Conservation (phyloP, 2,329 filamentous ascomycete genomes). For the Simplicillium sp. region DNA sequence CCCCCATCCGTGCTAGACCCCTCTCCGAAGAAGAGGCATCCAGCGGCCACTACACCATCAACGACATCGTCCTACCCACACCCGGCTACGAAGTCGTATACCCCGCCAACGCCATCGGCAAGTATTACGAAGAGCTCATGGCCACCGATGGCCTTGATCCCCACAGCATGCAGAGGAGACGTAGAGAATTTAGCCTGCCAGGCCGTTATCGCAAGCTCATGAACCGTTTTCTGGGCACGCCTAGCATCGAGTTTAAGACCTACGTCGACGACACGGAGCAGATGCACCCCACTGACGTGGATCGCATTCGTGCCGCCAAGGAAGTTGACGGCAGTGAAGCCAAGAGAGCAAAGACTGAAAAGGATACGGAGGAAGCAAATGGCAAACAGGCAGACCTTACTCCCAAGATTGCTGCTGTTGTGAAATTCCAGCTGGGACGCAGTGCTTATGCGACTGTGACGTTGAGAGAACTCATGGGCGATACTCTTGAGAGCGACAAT, state of each 20-base stretch:
- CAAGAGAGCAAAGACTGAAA: conserved; percentile 7
- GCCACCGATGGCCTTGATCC: conserved; percentile 67
- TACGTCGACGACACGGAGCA: conserved; percentile 70
- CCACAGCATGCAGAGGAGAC: conserved; percentile 73
- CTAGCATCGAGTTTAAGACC: conserved; percentile 58
- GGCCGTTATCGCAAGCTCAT: conserved; percentile 84
- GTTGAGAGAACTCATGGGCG: conserved; percentile 64
- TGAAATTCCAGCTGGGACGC: conserved; percentile 67
- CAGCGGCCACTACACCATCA: conserved; percentile 69
- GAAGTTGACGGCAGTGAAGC: conserved; percentile 12
- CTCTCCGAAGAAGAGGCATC: conserved; percentile 70
- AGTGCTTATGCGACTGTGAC: conserved; percentile 84
- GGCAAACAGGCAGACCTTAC: conserved; percentile 17
- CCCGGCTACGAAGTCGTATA: conserved; percentile 88
- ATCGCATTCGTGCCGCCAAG: conserved; percentile 40
- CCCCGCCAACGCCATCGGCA: conserved; percentile 72
- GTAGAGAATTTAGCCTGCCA: conserved; percentile 80
- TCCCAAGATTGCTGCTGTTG: conserved; percentile 50
- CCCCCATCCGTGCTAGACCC: conserved; percentile 51
- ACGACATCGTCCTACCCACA: conserved; percentile 84
- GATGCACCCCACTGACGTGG: conserved; percentile 80
- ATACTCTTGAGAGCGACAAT: conserved; percentile 18
- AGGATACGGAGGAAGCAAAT: conserved; percentile 15
- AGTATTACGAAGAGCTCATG: conserved; percentile 85
- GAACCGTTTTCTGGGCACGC: conserved; percentile 55